Evolutionary conservation across 331 rosid genomes (phyloP).

Genomic region (Acacia concinna): DNA sequence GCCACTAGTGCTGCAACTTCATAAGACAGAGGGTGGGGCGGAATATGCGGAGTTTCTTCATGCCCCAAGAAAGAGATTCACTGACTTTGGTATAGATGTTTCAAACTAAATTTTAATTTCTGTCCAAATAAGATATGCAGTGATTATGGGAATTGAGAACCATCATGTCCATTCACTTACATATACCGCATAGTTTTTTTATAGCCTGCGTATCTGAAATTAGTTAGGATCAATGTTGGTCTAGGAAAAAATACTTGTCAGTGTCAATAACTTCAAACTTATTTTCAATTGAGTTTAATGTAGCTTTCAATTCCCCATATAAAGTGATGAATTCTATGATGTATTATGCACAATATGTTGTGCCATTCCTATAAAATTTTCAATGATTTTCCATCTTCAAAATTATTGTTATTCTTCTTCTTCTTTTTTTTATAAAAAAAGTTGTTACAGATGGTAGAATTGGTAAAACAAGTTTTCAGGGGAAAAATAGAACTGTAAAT

Average conservation of each 20-base stretch:
- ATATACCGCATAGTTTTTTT: not conserved
- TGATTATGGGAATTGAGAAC: not conserved
- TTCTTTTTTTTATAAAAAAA: too few relatives aligned
- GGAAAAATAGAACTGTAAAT: not conserved
- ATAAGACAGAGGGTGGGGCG: slow-evolving; percentile 65
- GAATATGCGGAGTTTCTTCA: slow-evolving; percentile 99
- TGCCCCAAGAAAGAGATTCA: slow-evolving; percentile 70
- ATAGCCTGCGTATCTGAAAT: not conserved
- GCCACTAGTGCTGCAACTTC: slow-evolving; percentile 96
- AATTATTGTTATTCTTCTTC: not conserved
- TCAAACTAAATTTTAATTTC: not conserved
- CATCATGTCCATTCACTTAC: not conserved
- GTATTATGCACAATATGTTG: not conserved
- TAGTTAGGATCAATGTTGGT: not conserved
- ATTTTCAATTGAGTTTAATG: slow-evolving; percentile 1
- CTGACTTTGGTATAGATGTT: slow-evolving; percentile 73
- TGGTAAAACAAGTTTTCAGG: not conserved
- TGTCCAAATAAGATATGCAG: slow-evolving; percentile 6
- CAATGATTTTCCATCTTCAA: not conserved
- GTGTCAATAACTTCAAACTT: not conserved
- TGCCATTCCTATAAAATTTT: not conserved
- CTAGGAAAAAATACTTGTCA: not conserved
- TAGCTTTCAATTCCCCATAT: not conserved
- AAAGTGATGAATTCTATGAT: not conserved
- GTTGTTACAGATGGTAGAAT: not conserved